phyloP scores from a whole-genome alignment of 208 protist species.

The Trypanosomatidae sp. region DNA sequence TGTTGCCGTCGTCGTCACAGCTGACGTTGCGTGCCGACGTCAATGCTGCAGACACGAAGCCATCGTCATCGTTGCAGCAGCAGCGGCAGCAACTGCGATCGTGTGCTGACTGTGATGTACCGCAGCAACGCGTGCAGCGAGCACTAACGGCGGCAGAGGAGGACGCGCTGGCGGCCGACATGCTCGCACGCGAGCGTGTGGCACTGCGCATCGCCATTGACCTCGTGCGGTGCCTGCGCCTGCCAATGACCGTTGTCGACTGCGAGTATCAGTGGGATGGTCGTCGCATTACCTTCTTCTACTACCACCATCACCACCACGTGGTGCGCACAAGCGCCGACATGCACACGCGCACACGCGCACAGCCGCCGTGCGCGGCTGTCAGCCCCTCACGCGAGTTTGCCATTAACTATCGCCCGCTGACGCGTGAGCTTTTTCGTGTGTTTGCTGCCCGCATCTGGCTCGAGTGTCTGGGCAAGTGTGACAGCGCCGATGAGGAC shows the following conservation, averaged over 20 bases:
- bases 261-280: constrained; percentile 89
- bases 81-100: too few relatives aligned
- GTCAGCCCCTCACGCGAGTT: too few relatives aligned
- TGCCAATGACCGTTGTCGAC: constrained; percentile 74
- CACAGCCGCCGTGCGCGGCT: too few relatives aligned
- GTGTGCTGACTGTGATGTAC: too few relatives aligned
- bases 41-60: constrained; percentile 36
- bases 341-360: too few relatives aligned
- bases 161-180: constrained; percentile 54
- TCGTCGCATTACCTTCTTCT: constrained; percentile 90
- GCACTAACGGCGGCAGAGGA: constrained; percentile 54
- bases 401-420: too few relatives aligned
- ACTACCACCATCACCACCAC: too few relatives aligned
- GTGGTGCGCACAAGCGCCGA: too few relatives aligned
- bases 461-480: constrained; percentile 80
- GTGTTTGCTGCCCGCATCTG: constrained; percentile 84
- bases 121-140: constrained; percentile 51
- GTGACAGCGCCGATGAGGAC: too few relatives aligned
- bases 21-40: constrained; percentile 34
- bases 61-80: too few relatives aligned
- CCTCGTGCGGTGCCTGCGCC: constrained; percentile 53
- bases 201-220: constrained; percentile 75
- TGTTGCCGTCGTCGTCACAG: background rate
- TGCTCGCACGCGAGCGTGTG: constrained; percentile 50
- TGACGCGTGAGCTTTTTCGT: constrained; percentile 86